Conservation (phyloP, 768 basidiomycete species). For the Rhizopogon sp. region DNA sequence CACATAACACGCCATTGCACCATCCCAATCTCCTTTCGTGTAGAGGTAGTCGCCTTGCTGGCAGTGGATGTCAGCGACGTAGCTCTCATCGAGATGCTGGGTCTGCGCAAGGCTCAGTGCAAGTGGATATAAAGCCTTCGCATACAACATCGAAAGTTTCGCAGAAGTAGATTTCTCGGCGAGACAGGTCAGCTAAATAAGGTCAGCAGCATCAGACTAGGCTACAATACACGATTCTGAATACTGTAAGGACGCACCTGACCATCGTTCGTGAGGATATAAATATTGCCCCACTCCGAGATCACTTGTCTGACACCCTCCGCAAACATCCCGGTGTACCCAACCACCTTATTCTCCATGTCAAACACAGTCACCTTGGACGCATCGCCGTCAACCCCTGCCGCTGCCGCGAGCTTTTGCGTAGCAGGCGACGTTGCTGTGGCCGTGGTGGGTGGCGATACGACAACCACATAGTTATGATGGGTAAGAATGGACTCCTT, state of each 20-base stretch:
- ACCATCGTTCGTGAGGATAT: constrained; percentile 74
- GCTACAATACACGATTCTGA: not conserved
- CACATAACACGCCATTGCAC: constrained; percentile 88
- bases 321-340: constrained; percentile 75
- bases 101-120: constrained; percentile 82
- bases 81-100: constrained; percentile 65
- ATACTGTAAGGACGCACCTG: constrained; percentile 41
- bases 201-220: not conserved
- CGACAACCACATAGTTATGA: constrained; percentile 82
- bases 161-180: constrained; percentile 75
- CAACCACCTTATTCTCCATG: constrained; percentile 85
- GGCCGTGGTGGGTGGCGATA: constrained; percentile 79
- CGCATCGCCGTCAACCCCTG: constrained; percentile 49
- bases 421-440: constrained; percentile 54
- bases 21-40: constrained; percentile 86
- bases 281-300: constrained; percentile 77
- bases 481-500: constrained; percentile 77
- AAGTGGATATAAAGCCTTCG: constrained; percentile 69
- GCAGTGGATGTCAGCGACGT: constrained; percentile 82
- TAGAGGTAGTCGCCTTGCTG: constrained; percentile 93
- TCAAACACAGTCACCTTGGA: constrained; percentile 86
- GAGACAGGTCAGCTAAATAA: constrained; percentile 53
- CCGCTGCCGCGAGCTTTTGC: constrained; percentile 16
- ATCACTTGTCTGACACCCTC: constrained; percentile 83
- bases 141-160: constrained; percentile 86